Evolutionary conservation across 176 grass and related monocot genomes (phyloP).

Genomic region (Hyparrhenia diplandra): DNA sequence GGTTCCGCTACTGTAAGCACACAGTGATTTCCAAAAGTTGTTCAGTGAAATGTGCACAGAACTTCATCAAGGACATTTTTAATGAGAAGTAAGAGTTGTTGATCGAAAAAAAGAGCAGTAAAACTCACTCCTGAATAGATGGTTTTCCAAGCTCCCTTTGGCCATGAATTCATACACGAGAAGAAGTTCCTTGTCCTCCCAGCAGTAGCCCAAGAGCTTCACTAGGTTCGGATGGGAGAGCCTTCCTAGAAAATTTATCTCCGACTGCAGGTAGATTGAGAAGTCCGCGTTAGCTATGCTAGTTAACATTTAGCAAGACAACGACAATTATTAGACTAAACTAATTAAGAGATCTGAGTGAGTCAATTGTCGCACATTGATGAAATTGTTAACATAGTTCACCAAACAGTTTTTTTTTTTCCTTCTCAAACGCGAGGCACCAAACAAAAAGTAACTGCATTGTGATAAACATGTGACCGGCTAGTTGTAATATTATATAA

Average conservation of each 20-base stretch:
- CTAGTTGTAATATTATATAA: not conserved
- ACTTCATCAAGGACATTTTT: not conserved
- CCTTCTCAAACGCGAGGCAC: not conserved
- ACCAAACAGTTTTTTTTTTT: not conserved
- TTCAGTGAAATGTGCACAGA: not conserved
- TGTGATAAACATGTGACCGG: conserved; percentile 47
- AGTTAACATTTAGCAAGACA: not conserved
- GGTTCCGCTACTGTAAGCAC: too few relatives aligned
- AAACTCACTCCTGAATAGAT: conserved; percentile 89
- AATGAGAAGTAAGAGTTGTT: not conserved
- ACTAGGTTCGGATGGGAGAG: conserved; percentile 85
- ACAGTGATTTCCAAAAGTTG: too few relatives aligned
- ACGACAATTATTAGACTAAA: conserved; percentile 11
- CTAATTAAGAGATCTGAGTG: not conserved
- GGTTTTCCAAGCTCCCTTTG: conserved; percentile 89
- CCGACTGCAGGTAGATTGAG: conserved; percentile 53
- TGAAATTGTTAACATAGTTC: conserved; percentile 1
- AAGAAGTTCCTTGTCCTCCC: conserved; percentile 70
- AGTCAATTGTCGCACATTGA: not conserved
- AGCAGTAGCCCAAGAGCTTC: conserved; percentile 75
- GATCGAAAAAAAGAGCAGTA: not conserved
- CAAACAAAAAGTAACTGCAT: conserved; percentile 16
- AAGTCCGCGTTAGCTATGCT: conserved; percentile 13
- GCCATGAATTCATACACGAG: conserved; percentile 86
- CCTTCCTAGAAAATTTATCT: conserved; percentile 81